Evolutionary conservation across 202 grass and related monocot genomes (phyloP), one percentile per base, ranked within the genome.

Genomic region (Hordeum pubiflorum): DNA sequence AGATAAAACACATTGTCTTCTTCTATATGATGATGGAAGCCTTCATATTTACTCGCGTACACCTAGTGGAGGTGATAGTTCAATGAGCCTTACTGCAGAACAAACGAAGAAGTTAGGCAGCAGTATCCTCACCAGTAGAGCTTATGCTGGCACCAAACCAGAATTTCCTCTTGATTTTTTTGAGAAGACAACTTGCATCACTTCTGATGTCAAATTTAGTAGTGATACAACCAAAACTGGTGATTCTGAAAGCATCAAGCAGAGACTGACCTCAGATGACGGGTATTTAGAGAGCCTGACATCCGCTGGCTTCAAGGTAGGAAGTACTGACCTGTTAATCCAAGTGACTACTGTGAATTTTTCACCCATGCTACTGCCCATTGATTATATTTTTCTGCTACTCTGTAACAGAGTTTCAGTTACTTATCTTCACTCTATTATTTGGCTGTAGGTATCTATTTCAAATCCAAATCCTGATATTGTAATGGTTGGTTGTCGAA

Each of bases 21-120:
- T 98, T 84, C 87, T 98, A 85, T 89, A 93, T 74, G 95, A 98
- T 91, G 95, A 98, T 94, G 95, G 95, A 40, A 93, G 91, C 82
- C 88, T 98, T 87, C 92, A 98, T 75, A 93, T 98, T 76, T 98
- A 91, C 76, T 92, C 92, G 10, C 83, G 89, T 85, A 84, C 84
- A 81, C 82, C 88, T 73, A 89, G 33, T 61, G 90, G 80, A 85
- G 82, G 84, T 91, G 89, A 89, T 32, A 84, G 71, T 85, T 82
- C 79, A 31, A 56, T 58, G 29, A 89, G n/a, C 32, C 77, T 84
- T 73, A 89, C 74, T 46, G 66, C 84, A 86, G 92, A 94, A 54
- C 94, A 97, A 82, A 97, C 88, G 34, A 97, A 92, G 86, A 97
- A 91, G 88, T 69, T 97, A 58, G 94, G 88, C 48, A 89, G 86